phyloP scores from a whole-genome alignment of 1,284 basidiomycete species.

The Trametes polyzona region DNA sequence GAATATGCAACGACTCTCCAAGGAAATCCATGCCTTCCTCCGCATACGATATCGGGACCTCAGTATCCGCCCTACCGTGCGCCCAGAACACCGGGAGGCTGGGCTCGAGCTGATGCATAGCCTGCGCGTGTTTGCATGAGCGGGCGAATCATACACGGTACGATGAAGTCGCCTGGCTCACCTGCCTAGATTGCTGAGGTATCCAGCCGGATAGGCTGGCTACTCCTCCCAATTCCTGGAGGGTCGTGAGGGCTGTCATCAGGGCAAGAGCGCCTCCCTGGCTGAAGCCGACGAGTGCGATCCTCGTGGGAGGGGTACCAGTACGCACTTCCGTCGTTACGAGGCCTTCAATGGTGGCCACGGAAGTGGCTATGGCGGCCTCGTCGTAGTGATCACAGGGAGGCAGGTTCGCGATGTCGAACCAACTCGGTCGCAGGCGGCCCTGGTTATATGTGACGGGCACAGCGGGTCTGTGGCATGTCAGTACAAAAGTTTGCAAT shows the following conservation, averaged over 20 bases:
- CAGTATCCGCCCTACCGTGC: slow-evolving; percentile 42
- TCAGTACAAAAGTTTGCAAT: background rate
- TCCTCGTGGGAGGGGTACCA: slow-evolving; percentile 41
- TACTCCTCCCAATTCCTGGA: slow-evolving; percentile 48
- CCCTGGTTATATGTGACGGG: slow-evolving; percentile 40
- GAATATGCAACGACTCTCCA: slow-evolving; percentile 32
- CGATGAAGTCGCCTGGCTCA: slow-evolving; percentile 24
- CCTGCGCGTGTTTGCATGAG: slow-evolving; percentile 15
- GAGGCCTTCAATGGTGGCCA: slow-evolving; percentile 42
- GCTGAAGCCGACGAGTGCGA: slow-evolving; percentile 49
- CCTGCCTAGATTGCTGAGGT: slow-evolving; percentile 40
- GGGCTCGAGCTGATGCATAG: slow-evolving; percentile 40
- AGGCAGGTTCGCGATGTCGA: slow-evolving; percentile 45
- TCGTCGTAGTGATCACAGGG: slow-evolving; percentile 44
- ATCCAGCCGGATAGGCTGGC: slow-evolving; percentile 51
- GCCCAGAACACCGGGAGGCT: slow-evolving; percentile 47
- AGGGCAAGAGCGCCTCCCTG: slow-evolving; percentile 48
- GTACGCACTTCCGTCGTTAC: slow-evolving; percentile 44
- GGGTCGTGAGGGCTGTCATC: slow-evolving; percentile 44
- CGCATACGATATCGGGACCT: slow-evolving; percentile 43
- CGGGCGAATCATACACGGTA: background rate
- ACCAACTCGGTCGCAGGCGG: slow-evolving; percentile 47
- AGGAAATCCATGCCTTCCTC: slow-evolving; percentile 41
- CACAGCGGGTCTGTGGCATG: slow-evolving; percentile 23
- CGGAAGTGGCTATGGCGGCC: slow-evolving; percentile 40